These are phyloP conservation scores for Pseudogymnoascus sp. DNA, from an alignment of 2,329 filamentous ascomycete species.

Conservation along the genomic window DNA sequence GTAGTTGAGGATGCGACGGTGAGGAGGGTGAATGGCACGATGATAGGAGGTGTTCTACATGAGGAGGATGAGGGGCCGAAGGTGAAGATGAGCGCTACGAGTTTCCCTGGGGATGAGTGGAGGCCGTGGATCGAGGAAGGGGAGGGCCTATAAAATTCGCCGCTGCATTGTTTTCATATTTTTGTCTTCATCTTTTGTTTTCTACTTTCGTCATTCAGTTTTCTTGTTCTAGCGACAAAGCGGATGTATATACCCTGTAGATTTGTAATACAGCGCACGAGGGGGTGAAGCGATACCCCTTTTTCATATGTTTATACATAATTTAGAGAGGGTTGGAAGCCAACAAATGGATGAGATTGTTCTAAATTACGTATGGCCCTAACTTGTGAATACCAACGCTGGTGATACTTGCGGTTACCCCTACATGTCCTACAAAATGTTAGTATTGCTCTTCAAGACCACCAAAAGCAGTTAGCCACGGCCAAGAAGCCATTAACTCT, in stretches of 20 bases:
- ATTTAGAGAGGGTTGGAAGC: conserved; percentile 48
- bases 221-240: not conserved
- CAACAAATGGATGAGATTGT: conserved; percentile 39
- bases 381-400: conserved; percentile 32
- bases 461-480: not conserved
- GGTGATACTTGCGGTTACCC: not conserved
- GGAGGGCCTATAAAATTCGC: conserved; percentile 19
- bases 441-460: not conserved
- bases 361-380: conserved; percentile 43
- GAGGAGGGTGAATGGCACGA: conserved; percentile 14
- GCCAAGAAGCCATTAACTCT: not conserved
- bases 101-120: conserved; percentile 67
- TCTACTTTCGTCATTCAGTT: not conserved
- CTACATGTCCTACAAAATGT: not conserved
- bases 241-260: not conserved
- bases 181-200: not conserved
- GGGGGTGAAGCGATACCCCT: not conserved
- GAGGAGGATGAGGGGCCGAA: conserved; percentile 29
- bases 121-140: conserved; percentile 39
- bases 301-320: not conserved
- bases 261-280: not conserved
- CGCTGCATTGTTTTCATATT: not conserved
- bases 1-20: conserved; percentile 2
- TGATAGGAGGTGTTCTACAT: conserved; percentile 28
- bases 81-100: conserved; percentile 57